These are phyloP conservation scores for Marasmius sp. DNA, from an alignment of 1,284 basidiomycete species.

Conservation along the genomic window DNA sequence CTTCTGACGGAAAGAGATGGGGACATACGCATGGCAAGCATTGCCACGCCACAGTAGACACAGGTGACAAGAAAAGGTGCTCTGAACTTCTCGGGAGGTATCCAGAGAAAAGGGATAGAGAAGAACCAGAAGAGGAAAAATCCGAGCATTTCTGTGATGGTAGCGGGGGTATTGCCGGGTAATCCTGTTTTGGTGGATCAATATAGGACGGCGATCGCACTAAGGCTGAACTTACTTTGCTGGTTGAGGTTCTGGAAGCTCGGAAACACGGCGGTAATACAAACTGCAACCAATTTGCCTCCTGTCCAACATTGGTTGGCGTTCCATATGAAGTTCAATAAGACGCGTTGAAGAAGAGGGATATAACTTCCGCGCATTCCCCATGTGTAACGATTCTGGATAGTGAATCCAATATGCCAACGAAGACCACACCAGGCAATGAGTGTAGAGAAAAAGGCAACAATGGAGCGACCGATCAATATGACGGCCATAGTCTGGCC, in stretches of 20 bases:
- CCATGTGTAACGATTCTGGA: slow-evolving; percentile 18
- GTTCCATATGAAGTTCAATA: slow-evolving; percentile 18
- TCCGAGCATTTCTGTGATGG: slow-evolving; percentile 16
- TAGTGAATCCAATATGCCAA: slow-evolving; percentile 19
- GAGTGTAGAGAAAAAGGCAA: slow-evolving; percentile 12
- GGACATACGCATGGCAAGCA: slow-evolving; percentile 16
- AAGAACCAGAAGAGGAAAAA: slow-evolving; percentile 18
- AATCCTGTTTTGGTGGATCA: slow-evolving; percentile 1
- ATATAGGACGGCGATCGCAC: background rate
- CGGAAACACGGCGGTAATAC: slow-evolving; percentile 13
- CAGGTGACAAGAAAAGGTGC: slow-evolving; percentile 15
- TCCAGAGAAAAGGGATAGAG: slow-evolving; percentile 17
- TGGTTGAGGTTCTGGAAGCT: slow-evolving; percentile 12
- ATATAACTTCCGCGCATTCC: slow-evolving; percentile 18
- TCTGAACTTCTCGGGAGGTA: slow-evolving; percentile 18
- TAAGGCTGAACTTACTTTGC: slow-evolving; percentile 1
- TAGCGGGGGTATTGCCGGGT: slow-evolving; percentile 13
- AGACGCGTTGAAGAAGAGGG: slow-evolving; percentile 16
- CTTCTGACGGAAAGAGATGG: background rate
- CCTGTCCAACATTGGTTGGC: slow-evolving; percentile 17
- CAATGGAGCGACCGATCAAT: slow-evolving; percentile 12
- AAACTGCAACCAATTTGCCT: slow-evolving; percentile 13
- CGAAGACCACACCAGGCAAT: slow-evolving; percentile 17
- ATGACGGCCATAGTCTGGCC: slow-evolving; percentile 18
- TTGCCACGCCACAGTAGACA: slow-evolving; percentile 14